A percentile compares a stretch with the other conserved stretches of the same genome.
phyloP scores from a whole-genome alignment of 2,329 filamentous ascomycete genomes.

The Blastomyces percursus region DNA sequence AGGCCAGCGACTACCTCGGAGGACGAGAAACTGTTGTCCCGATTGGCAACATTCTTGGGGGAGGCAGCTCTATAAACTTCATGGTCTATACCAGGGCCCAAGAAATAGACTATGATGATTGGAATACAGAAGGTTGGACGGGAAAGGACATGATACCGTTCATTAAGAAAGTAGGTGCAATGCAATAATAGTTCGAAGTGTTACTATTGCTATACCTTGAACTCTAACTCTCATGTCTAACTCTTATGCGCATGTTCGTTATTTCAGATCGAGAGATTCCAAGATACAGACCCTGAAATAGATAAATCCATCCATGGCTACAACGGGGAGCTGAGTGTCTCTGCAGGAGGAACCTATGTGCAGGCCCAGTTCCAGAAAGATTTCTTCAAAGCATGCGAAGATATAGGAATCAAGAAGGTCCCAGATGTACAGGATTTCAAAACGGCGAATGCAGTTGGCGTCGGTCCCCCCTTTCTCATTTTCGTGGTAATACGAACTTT shows the following conservation, averaged over 20 bases:
- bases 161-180: conserved; percentile 38
- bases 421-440: conserved; percentile 13
- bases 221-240: background rate
- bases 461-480: background rate
- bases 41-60: conserved; percentile 47
- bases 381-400: conserved; percentile 12
- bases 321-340: conserved; percentile 13
- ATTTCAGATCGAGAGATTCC: conserved; percentile 13
- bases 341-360: conserved; percentile 11
- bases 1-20: conserved; percentile 28
- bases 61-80: conserved; percentile 50
- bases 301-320: conserved; percentile 14
- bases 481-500: background rate
- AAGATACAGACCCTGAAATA: conserved; percentile 11
- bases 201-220: background rate
- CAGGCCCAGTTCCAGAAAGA: conserved; percentile 13
- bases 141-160: conserved; percentile 44
- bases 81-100: conserved; percentile 41
- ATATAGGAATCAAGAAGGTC: conserved; percentile 9
- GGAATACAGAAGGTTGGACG: conserved; percentile 44
- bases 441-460: conserved; percentile 14
- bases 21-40: conserved; percentile 28
- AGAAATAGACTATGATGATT: conserved; percentile 35
- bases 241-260: background rate
- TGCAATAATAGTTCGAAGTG: background rate